phyloP scores from a whole-genome alignment of 208 protist genomes.

The Porcisia hertigi region DNA sequence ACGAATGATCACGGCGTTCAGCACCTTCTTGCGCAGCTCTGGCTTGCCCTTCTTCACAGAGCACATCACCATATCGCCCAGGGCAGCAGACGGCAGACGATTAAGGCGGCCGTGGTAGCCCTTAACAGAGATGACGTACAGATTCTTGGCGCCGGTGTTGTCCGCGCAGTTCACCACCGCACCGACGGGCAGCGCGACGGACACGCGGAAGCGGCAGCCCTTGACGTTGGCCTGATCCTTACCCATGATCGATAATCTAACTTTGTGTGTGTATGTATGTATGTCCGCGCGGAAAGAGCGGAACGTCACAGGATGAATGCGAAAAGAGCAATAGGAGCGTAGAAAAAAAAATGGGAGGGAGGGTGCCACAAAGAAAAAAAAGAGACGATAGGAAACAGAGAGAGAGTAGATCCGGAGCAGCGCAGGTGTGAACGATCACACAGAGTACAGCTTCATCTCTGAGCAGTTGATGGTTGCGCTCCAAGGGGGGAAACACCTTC shows the following conservation, averaged over 20 bases:
- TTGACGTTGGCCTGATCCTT: conserved; percentile 92
- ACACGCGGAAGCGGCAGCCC: conserved; percentile 98
- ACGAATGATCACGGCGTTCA: conserved; percentile 97
- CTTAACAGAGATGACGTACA: conserved; percentile 99
- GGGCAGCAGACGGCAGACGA: conserved; percentile 96
- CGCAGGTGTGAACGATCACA: not conserved
- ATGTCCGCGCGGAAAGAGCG: not conserved
- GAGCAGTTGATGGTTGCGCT: not conserved
- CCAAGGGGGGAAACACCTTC: not conserved
- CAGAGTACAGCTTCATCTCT: not conserved
- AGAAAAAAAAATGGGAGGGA: not conserved
- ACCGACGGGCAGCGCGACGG: conserved; percentile 98
- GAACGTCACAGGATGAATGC: conserved; percentile 13
- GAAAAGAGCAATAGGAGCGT: conserved; percentile 12
- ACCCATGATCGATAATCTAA: conserved; percentile 76
- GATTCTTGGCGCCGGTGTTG: conserved; percentile 99
- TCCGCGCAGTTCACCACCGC: conserved; percentile 99
- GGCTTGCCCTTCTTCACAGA: conserved; percentile 99
- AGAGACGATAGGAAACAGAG: not conserved
- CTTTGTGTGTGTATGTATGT: conserved; percentile 6
- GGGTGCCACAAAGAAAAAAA: not conserved
- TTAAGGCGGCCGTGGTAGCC: conserved; percentile 98
- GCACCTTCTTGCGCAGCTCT: conserved; percentile 99
- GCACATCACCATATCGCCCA: conserved; percentile 99
- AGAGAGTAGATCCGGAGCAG: not conserved